phyloP scores from a whole-genome alignment of 2,329 filamentous ascomycete species.

The Verticillium klebahnii region DNA sequence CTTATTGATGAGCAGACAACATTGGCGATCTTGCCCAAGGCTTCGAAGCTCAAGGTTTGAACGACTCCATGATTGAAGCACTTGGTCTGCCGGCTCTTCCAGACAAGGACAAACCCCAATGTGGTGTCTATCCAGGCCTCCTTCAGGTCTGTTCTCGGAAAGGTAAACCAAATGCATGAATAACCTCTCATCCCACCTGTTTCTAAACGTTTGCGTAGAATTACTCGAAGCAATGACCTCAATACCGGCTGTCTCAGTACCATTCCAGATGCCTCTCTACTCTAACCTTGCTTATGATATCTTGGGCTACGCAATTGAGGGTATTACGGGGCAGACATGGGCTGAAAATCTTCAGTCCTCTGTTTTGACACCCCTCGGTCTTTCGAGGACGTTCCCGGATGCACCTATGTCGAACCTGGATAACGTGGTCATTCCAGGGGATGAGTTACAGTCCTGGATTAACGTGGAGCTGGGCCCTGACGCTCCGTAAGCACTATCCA shows the following conservation, averaged over 20 bases:
- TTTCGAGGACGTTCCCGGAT: conserved; percentile 2
- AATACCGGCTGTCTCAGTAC: neutral
- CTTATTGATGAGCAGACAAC: neutral
- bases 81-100: neutral
- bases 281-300: conserved; percentile 6
- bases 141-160: neutral
- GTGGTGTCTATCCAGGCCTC: neutral
- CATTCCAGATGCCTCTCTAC: conserved; percentile 5
- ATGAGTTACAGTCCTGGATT: neutral
- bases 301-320: conserved; percentile 4
- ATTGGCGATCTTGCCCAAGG: neutral
- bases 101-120: conserved; percentile 2
- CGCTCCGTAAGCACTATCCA: conserved; percentile 2
- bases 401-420: neutral
- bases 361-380: conserved; percentile 6
- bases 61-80: neutral
- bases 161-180: neutral
- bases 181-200: too few species aligned
- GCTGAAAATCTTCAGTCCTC: conserved; percentile 2
- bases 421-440: neutral
- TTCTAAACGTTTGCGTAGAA: neutral
- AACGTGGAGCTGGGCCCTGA: neutral
- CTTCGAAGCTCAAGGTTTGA: neutral
- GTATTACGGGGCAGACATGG: conserved; percentile 4
- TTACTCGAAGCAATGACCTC: neutral